Evolutionary conservation across 176 grass and related monocot genomes (phyloP).

Genomic region (Sorghum bicolor): DNA sequence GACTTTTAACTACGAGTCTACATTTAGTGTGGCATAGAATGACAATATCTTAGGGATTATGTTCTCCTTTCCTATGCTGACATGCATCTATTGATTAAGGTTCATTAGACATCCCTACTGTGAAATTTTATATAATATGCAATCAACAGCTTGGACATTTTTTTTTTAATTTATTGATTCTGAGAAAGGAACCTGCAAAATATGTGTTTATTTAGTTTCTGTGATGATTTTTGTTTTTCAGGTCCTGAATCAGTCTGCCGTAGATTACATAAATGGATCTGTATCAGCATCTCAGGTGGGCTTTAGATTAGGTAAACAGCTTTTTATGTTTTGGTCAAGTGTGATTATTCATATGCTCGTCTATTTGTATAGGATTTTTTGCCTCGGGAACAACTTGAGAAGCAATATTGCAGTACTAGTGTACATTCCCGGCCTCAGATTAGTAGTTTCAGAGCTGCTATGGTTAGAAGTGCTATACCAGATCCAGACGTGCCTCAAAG

Average conservation of each 20-base stretch:
- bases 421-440: conserved; percentile 46
- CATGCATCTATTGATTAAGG: neutral
- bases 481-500: conserved; percentile 79
- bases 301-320: neutral
- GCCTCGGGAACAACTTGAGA: conserved; percentile 81
- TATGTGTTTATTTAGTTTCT: conserved; percentile 14
- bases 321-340: conserved; percentile 15
- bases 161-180: conserved; percentile 16
- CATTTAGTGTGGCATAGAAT: neutral
- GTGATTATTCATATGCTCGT: conserved; percentile 1
- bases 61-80: neutral
- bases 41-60: neutral
- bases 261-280: conserved; percentile 75
- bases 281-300: conserved; percentile 63
- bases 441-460: conserved; percentile 61
- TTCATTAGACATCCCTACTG: neutral
- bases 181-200: neutral
- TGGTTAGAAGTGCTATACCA: conserved; percentile 77
- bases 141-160: neutral
- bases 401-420: conserved; percentile 43
- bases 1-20: neutral
- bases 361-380: conserved; percentile 61
- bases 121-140: neutral
- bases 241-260: conserved; percentile 79
- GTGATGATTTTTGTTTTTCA: conserved; percentile 31